phyloP scores from a whole-genome alignment of 257 asterid species.

The Capsicum baccatum region DNA sequence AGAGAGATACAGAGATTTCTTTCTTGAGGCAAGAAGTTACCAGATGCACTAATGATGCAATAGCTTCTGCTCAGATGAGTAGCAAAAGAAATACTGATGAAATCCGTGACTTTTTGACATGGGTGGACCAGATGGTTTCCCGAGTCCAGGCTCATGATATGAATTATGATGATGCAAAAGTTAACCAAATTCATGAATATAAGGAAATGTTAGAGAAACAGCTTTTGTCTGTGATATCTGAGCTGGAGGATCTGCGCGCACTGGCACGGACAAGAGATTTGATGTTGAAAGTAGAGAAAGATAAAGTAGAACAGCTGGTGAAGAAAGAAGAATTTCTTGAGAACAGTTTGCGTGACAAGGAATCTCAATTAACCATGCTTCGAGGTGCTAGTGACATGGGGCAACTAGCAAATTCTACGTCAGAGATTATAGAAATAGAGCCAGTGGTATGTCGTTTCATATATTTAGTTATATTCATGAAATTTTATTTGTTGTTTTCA shows the following conservation, averaged over 20 bases:
- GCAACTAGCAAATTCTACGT: slow-evolving; percentile 53
- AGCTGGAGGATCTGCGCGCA: slow-evolving; percentile 78
- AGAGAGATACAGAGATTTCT: slow-evolving; percentile 90
- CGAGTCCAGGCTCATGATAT: slow-evolving; percentile 51
- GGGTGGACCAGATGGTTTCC: slow-evolving; percentile 71
- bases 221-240: slow-evolving; percentile 67
- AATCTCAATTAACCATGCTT: slow-evolving; percentile 65
- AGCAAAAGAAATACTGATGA: slow-evolving; percentile 70
- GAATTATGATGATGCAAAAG: slow-evolving; percentile 47
- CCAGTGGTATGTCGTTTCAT: slow-evolving; percentile 64
- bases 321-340: slow-evolving; percentile 66
- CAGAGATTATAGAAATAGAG: slow-evolving; percentile 91
- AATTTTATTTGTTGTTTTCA: slow-evolving; percentile 23
- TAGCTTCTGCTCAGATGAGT: slow-evolving; percentile 71
- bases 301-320: slow-evolving; percentile 68
- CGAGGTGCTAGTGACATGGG: slow-evolving; percentile 66
- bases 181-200: slow-evolving; percentile 47
- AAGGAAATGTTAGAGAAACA: slow-evolving; percentile 70
- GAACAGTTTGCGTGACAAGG: slow-evolving; percentile 71
- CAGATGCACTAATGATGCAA: slow-evolving; percentile 86
- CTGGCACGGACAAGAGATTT: slow-evolving; percentile 57
- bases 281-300: slow-evolving; percentile 75
- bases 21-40: slow-evolving; percentile 98
- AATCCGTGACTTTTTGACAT: slow-evolving; percentile 64
- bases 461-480: slow-evolving; percentile 29